phyloP scores from a whole-genome alignment of 2,329 filamentous ascomycete species.

The Fonsecaea nubica region DNA sequence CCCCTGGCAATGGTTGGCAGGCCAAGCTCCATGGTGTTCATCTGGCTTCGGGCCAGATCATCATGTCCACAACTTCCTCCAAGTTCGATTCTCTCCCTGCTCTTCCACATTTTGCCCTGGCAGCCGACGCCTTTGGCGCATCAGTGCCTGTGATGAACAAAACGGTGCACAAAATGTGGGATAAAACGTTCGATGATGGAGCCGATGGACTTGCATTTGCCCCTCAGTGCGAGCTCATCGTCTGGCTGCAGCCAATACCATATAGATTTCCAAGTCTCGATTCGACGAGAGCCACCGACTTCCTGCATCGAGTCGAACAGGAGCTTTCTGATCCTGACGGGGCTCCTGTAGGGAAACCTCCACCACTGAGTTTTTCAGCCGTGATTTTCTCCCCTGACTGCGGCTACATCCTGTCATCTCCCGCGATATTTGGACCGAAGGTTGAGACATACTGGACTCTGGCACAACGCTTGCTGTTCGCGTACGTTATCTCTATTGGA shows the following conservation, averaged over 20 bases:
- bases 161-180: slow-evolving; percentile 68
- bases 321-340: slow-evolving; percentile 67
- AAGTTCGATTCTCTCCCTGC: slow-evolving; percentile 93
- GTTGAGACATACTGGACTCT: slow-evolving; percentile 57
- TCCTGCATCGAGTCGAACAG: slow-evolving; percentile 61
- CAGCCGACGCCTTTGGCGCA: slow-evolving; percentile 60
- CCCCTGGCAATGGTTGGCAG: slow-evolving; percentile 76
- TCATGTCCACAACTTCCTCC: slow-evolving; percentile 88
- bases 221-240: slow-evolving; percentile 86
- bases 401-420: slow-evolving; percentile 68
- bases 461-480: slow-evolving; percentile 56
- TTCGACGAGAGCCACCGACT: slow-evolving; percentile 42
- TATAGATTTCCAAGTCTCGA: slow-evolving; percentile 38
- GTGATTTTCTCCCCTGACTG: slow-evolving; percentile 70
- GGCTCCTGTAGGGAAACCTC: slow-evolving; percentile 58
- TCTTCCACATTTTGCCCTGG: slow-evolving; percentile 79
- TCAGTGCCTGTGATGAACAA: slow-evolving; percentile 72
- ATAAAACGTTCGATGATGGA: slow-evolving; percentile 60
- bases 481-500: slow-evolving; percentile 60
- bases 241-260: slow-evolving; percentile 75
- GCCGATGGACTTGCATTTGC: slow-evolving; percentile 54
- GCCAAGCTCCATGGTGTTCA: slow-evolving; percentile 83
- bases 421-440: slow-evolving; percentile 59
- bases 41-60: slow-evolving; percentile 78
- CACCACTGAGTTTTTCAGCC: slow-evolving; percentile 64